Base-by-base conservation (phyloP, 2,329 filamentous ascomycete genomes). In the Xylaria sp. region DNA sequence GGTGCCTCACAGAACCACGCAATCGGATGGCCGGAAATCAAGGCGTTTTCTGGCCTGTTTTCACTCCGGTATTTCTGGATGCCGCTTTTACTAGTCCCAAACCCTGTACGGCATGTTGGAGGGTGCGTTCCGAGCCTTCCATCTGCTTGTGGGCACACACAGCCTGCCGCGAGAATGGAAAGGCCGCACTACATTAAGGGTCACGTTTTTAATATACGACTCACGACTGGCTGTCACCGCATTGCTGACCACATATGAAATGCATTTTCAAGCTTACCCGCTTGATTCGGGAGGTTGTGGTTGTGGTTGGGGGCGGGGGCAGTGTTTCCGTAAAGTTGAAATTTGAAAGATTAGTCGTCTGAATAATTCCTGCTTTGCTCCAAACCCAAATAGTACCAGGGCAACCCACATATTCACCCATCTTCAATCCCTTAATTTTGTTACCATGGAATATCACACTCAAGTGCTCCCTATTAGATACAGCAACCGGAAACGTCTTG, bases 381-480 rank as follows among this genome's bases (percentile, higher is more conserved):
- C 29, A 4, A 7, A 15, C 4, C 9, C 23, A 41, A 2, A n/a
- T n/a, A n/a, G n/a, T n/a, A 5, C 2, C 7, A 8, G 27, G 37
- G 33, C 2, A 17, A 23, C 11, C 19, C 19, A 25, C 44, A 19
- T 40, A 27, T 9, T 40, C 10, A 9, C 4, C 25, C 5, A 17
- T 25, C 23, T 15, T 31, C 17, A 48, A 41, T 5, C 13, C 25
- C 2, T 19, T 41, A 8, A 0, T 17, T 43, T 13, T 9, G 31
- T 5, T 21, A 56, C 19, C 21, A 60, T 60, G 58, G 41, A 37
- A 3, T 51, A 43, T 37, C 21, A 49, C 8, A 60, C 35, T 1
- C 58, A 60, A 21, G 43, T 52, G 11, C 44, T 60, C 11, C 58
- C 58, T 8, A 60, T 60, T 15, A 51, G 47, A 37, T 60, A 57